These are phyloP conservation scores for Telopea speciosissima DNA, from an alignment of 177 flowering plant species.

Conservation along the genomic window DNA sequence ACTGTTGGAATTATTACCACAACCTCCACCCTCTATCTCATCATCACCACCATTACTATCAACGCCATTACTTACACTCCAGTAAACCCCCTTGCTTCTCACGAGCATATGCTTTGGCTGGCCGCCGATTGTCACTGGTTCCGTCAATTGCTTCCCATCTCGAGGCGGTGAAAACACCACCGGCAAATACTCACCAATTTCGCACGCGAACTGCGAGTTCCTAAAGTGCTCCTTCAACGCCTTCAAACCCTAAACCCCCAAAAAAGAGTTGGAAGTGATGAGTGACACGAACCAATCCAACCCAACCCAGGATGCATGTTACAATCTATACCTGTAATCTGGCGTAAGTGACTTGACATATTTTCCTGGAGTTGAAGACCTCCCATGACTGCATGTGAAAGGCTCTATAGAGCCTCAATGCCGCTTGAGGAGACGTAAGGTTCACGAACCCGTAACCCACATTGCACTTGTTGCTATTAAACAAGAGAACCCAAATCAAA, in stretches of 20 bases:
- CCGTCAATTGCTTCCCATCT: constrained; percentile 58
- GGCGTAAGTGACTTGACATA: constrained; percentile 85
- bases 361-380: constrained; percentile 88
- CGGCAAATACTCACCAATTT: constrained; percentile 70
- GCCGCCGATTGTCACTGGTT: constrained; percentile 49
- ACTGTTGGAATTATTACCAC: constrained; percentile 8
- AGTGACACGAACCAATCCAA: not conserved
- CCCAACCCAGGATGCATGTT: too few species aligned
- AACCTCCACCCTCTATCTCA: constrained; percentile 14
- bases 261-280: not conserved
- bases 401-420: constrained; percentile 76
- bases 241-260: constrained; percentile 52
- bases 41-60: constrained; percentile 13
- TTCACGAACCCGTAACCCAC: constrained; percentile 98
- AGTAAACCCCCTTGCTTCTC: not conserved
- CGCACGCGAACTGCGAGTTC: constrained; percentile 86
- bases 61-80: not conserved
- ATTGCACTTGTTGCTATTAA: constrained; percentile 83
- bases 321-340: constrained; percentile 63
- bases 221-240: constrained; percentile 86
- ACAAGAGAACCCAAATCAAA: not conserved
- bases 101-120: constrained; percentile 3
- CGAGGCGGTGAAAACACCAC: constrained; percentile 83
- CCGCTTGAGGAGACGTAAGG: constrained; percentile 77
- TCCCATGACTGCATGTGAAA: constrained; percentile 83